Base-by-base conservation (phyloP, 192 early-diverging fungal genomes). In the Spinellus fusiger region DNA sequence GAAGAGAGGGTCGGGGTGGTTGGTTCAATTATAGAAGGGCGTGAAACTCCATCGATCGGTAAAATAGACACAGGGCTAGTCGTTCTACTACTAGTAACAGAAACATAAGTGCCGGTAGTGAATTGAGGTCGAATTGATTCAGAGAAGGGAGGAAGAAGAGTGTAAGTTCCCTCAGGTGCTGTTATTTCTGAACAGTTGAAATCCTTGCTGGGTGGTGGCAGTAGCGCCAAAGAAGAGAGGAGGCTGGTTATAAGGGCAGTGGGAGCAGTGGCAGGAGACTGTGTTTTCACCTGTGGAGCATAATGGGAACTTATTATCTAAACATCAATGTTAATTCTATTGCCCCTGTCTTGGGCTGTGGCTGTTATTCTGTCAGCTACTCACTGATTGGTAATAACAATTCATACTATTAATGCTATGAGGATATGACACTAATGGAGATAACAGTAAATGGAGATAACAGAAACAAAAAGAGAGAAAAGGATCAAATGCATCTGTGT, bases 161-260 rank as follows among this genome's bases (percentile, higher is more conserved):
- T 31, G 15, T 56, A 56, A 1, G 32, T 32, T 20, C 54, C 54
- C 23, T 56, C 54, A 0, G 35, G 35, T 10, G 54, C 38, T 20
- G 12, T 15, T 5, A 56, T 22, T 15, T 56, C 25, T 31, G 26
- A 15, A 18, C 54, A 56, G 18, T 34, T 31, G 23, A 32, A 56
- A 20, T 56, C 54, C 26, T 35, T 27, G 20, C 38, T 56, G 54
- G 54, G 34, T 6, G 54, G 54, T 26, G 54, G 54, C 34, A 32
- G 25, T 23, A 34, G 33, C 10, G 40, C 15, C 40, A 44, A 44
- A 12, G 18, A 12, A 12, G 13, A n/a, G 13, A 18, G 15, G 40
- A 44, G 13, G 10, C 40, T 2, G 40, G 40, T 44, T 18, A 2
- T 3, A 44, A 44, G 13, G 40, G 2, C 1, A 18, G 10, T 44